phyloP scores from a whole-genome alignment of 495 filamentous ascomycete genomes.

The Neurospora sp. region DNA sequence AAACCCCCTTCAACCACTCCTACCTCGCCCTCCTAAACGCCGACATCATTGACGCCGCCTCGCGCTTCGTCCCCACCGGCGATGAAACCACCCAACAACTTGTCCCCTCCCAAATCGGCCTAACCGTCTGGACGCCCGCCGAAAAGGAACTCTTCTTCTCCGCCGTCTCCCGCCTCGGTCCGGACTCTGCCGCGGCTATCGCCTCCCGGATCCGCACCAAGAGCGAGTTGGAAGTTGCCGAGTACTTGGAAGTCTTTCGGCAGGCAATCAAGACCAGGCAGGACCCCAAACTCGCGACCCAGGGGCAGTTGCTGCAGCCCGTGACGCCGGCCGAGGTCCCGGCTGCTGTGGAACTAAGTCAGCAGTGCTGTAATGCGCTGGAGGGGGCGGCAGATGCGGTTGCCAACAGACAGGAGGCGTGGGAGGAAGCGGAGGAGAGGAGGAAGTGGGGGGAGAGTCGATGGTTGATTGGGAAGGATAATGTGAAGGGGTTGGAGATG shows the following conservation, averaged over 20 bases:
- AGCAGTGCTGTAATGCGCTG: constrained; percentile 53
- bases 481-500: not conserved
- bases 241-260: constrained; percentile 54
- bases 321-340: constrained; percentile 43
- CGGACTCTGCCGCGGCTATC: constrained; percentile 48
- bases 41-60: constrained; percentile 35
- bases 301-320: not conserved
- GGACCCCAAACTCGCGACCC: not conserved
- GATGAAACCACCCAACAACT: constrained; percentile 4
- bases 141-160: constrained; percentile 67
- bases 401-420: constrained; percentile 42
- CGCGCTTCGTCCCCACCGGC: constrained; percentile 14
- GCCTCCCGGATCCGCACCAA: constrained; percentile 59
- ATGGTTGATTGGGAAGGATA: constrained; percentile 1
- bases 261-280: constrained; percentile 15
- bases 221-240: constrained; percentile 58
- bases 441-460: constrained; percentile 32
- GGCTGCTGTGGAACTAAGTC: constrained; percentile 62
- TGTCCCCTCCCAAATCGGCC: constrained; percentile 48
- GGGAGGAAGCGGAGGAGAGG: constrained; percentile 45
- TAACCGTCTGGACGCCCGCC: constrained; percentile 52
- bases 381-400: constrained; percentile 58
- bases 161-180: constrained; percentile 51
- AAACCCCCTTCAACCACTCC: constrained; percentile 32
- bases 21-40: constrained; percentile 54